phyloP scores from a whole-genome alignment of 2,329 filamentous ascomycete genomes.

The Clarireedia paspali region DNA sequence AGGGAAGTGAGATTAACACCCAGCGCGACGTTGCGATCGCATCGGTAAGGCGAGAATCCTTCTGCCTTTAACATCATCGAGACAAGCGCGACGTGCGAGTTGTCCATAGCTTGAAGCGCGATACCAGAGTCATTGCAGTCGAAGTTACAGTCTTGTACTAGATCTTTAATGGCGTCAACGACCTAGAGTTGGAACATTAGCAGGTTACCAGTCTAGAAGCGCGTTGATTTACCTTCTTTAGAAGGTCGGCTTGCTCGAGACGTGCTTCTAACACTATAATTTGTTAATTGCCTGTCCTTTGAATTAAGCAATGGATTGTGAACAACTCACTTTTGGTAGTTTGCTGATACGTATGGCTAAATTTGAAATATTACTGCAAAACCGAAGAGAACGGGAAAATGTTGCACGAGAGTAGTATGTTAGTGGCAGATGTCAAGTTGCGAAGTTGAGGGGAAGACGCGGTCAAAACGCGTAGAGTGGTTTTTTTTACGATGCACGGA shows the following conservation, averaged over 20 bases:
- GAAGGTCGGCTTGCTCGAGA: slow-evolving; percentile 83
- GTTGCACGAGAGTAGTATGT: not conserved
- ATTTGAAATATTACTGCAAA: no score
- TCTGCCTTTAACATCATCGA: slow-evolving; percentile 98
- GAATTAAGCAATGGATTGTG: not conserved
- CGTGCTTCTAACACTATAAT: slow-evolving; percentile 81
- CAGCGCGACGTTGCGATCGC: slow-evolving; percentile 97
- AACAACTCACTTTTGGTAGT: slow-evolving; percentile 1
- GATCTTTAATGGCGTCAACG: slow-evolving; percentile 97
- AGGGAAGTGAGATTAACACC: slow-evolving; percentile 95
- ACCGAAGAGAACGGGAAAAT: not conserved
- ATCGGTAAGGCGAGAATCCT: slow-evolving; percentile 89
- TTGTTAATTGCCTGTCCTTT: not conserved
- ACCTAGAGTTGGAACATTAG: slow-evolving; percentile 49
- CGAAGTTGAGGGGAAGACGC: slow-evolving; percentile 6
- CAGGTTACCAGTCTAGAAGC: slow-evolving; percentile 1
- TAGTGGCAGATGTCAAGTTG: not conserved
- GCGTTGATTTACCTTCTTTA: slow-evolving; percentile 70
- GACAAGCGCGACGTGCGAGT: slow-evolving; percentile 96
- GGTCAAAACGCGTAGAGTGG: slow-evolving; percentile 9
- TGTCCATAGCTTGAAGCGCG: slow-evolving; percentile 98
- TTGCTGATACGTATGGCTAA: not conserved
- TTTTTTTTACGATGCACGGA: slow-evolving; percentile 5
- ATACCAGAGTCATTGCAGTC: slow-evolving; percentile 99
- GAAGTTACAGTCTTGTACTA: slow-evolving; percentile 99